Percentiles rank a stretch among this genome's conserved stretches.
Evolutionary conservation across 805 yeast genomes (phyloP).

Genomic region (Myxozyma lipomycoides): DNA sequence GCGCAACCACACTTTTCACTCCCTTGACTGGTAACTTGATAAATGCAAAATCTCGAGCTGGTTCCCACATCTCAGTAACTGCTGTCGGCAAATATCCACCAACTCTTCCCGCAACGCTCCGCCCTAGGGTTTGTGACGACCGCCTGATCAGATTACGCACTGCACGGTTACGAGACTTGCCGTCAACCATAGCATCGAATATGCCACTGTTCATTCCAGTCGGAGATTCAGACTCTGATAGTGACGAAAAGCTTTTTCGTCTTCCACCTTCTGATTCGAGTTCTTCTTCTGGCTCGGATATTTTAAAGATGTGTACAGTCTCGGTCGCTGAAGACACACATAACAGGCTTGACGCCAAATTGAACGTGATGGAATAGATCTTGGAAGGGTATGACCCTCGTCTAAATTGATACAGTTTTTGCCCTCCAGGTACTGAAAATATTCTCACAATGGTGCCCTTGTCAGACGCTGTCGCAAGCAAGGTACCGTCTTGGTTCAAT

Average conservation of each 20-base stretch:
- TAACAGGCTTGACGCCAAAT: constrained; percentile 61
- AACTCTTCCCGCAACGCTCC: constrained; percentile 65
- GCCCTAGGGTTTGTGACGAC: constrained; percentile 36
- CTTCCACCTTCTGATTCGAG: constrained; percentile 14
- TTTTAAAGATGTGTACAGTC: constrained; percentile 85
- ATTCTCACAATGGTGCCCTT: constrained; percentile 89
- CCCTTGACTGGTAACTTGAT: constrained; percentile 58
- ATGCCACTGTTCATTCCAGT: constrained; percentile 25
- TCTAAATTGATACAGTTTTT: constrained; percentile 65
- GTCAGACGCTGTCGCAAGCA: constrained; percentile 82
- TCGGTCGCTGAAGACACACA: constrained; percentile 87
- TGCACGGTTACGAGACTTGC: constrained; percentile 26
- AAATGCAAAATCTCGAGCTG: constrained; percentile 82
- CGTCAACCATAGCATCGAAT: constrained; percentile 29
- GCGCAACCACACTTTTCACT: constrained; percentile 39
- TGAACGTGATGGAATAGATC: constrained; percentile 73
- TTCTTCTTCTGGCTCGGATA: constrained; percentile 46
- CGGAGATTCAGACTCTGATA: constrained; percentile 25
- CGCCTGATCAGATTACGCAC: constrained; percentile 26
- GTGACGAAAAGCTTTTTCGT: constrained; percentile 22
- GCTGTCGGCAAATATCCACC: constrained; percentile 82
- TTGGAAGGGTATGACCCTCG: constrained; percentile 82
- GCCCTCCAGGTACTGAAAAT: constrained; percentile 57
- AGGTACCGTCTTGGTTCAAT: constrained; percentile 68
- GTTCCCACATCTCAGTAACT: constrained; percentile 78